Evolutionary conservation across 345 rosid species (phyloP), one percentile per base, ranked within the genome.

Genomic region (Erucastrum elatum): DNA sequence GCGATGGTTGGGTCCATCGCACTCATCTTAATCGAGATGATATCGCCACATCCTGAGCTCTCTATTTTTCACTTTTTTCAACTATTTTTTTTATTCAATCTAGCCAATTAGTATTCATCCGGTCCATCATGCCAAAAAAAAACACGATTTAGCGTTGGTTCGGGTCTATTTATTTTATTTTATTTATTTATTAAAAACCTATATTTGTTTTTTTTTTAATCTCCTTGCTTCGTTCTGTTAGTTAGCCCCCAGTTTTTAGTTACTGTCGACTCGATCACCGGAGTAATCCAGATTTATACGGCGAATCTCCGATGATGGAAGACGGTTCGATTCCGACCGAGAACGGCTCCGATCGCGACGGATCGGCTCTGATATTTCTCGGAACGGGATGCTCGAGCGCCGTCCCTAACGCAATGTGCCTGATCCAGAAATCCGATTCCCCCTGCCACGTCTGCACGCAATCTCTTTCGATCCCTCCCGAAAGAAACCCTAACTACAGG

Each of bases 381-480:
- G 99, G 99, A 17, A 93, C 98, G 30, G 99, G 99, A 4, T 95
- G 99, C 73, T 95, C 99, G 58, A 86, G 97, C 84, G 94, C 98
- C 65, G 87, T 95, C 44, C 99, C 99, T 68, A 90, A 95, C 64
- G 90, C 88, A 81, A 86, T 85, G 90, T 95, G 99, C 87, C 86
- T 95, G 86, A 88, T 95, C 85, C 86, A 87, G 87, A 93, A 87
- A 25, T 82, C 97, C 0, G 91, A 86, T 85, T 92, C 87, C 34
- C 98, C 97, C 7, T 95, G 98, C 87, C 35, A 49, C 4, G 98
- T 93, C 77, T 95, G 97, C 75, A 81, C 84, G 2, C 93, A 80
- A 84, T 78, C 96, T 5, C 87, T 93, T 13, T 86, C 87, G 25
- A 69, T 89, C 21, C 93, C 96, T 0, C 96, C 98, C 0, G 92